A percentile compares a stretch with the other conserved stretches of the same genome.
phyloP scores from a whole-genome alignment of 2,329 filamentous ascomycete species.

The Xylaria sp. region DNA sequence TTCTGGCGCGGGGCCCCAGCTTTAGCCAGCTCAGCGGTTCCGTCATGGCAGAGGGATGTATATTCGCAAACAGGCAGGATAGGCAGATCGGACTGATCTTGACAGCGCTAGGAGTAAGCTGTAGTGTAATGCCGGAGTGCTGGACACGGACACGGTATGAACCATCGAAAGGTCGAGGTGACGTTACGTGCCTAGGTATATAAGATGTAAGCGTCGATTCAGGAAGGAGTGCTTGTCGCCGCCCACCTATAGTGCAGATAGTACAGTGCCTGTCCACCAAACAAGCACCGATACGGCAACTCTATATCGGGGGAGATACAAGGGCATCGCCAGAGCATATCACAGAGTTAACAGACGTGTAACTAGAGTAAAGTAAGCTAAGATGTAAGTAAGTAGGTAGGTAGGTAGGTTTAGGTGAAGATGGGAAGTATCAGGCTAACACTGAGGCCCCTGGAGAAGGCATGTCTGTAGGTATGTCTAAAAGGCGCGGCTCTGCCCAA shows the following conservation, averaged over 20 bases:
- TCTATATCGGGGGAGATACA: no score
- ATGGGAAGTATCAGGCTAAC: no score
- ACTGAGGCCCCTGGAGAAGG: no score
- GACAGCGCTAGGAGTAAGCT: background rate
- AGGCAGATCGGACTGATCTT: background rate
- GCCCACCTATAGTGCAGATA: no score
- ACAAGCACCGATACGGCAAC: no score
- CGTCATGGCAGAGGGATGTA: background rate
- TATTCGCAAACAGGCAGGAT: background rate
- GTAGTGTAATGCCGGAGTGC: background rate
- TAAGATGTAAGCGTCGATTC: background rate
- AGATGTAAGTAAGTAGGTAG: no score
- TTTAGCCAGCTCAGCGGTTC: slow-evolving; percentile 34
- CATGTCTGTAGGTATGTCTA: background rate
- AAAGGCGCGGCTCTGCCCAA: no score
- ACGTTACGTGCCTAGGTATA: background rate
- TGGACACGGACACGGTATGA: background rate
- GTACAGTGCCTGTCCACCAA: no score
- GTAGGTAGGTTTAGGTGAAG: no score
- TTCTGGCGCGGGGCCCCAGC: slow-evolving; percentile 33
- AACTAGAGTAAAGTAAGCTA: no score
- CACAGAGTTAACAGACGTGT: no score
- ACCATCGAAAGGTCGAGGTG: background rate
- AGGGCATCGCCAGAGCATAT: no score
- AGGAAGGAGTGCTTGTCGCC: background rate